These are phyloP conservation scores for Cystobasidium tubakii DNA, from an alignment of 768 basidiomycete genomes.

Conservation along the genomic window DNA sequence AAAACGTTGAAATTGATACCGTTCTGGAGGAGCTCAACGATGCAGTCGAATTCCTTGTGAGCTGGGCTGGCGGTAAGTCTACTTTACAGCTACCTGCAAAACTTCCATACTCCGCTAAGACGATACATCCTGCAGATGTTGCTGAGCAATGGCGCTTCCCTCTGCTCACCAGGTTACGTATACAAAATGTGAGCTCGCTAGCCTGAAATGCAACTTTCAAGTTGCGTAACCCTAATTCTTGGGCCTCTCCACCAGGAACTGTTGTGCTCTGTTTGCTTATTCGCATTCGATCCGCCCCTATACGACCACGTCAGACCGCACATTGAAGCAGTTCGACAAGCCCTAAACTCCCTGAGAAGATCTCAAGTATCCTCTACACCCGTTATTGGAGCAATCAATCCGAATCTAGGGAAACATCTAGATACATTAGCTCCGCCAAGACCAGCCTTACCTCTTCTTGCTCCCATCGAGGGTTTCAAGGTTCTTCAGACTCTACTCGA, in stretches of 20 bases:
- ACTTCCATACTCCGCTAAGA: no score
- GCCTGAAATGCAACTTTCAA: neutral
- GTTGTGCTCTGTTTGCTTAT: slow-evolving; percentile 29
- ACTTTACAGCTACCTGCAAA: neutral
- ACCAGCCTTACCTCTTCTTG: neutral
- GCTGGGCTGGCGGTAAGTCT: slow-evolving; percentile 21
- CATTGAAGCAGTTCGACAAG: slow-evolving; percentile 2
- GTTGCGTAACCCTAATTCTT: neutral
- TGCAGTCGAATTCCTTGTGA: slow-evolving; percentile 18
- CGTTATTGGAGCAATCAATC: slow-evolving; percentile 3
- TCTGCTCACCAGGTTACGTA: slow-evolving; percentile 8
- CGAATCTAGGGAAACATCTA: neutral
- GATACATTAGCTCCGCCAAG: slow-evolving; percentile 21
- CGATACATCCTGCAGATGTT: neutral
- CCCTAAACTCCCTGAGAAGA: neutral
- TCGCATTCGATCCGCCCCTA: slow-evolving; percentile 4
- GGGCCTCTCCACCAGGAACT: neutral
- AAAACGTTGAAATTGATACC: slow-evolving; percentile 28
- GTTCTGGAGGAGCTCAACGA: slow-evolving; percentile 25
- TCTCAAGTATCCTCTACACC: neutral
- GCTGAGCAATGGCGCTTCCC: slow-evolving; percentile 14
- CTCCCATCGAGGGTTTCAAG: neutral
- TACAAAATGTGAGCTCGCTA: neutral
- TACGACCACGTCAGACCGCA: slow-evolving; percentile 13
- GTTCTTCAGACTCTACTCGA: neutral